These are phyloP conservation scores for Zygosaccharomyces lentus DNA, from an alignment of 805 yeast species.

Conservation along the genomic window DNA sequence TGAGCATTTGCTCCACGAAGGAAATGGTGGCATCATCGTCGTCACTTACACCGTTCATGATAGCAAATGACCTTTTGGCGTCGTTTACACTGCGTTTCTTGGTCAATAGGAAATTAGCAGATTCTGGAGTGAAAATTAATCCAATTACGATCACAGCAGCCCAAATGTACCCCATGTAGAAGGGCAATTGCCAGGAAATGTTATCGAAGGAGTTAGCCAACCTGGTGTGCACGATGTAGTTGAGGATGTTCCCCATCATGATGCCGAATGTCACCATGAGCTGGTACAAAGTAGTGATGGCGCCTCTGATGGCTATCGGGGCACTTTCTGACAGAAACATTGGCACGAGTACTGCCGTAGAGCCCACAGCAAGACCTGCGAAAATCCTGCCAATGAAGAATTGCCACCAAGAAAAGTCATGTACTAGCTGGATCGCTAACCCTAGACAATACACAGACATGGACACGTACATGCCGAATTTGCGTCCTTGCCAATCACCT, in stretches of 20 bases:
- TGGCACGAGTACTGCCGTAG: slow-evolving; percentile 67
- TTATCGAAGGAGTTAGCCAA: slow-evolving; percentile 33
- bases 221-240: slow-evolving; percentile 46
- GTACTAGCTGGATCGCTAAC: slow-evolving; percentile 52
- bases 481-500: slow-evolving; percentile 61
- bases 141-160: slow-evolving; percentile 51
- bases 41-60: slow-evolving; percentile 44
- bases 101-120: slow-evolving; percentile 56
- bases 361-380: slow-evolving; percentile 73
- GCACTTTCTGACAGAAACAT: slow-evolving; percentile 64
- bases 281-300: slow-evolving; percentile 62
- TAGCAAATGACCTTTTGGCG: slow-evolving; percentile 52
- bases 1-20: slow-evolving; percentile 40
- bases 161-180: slow-evolving; percentile 45
- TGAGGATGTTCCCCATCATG: slow-evolving; percentile 59
- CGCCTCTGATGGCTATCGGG: slow-evolving; percentile 63
- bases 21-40: slow-evolving; percentile 46
- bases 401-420: slow-evolving; percentile 54
- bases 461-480: slow-evolving; percentile 50
- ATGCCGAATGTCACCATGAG: slow-evolving; percentile 62
- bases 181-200: slow-evolving; percentile 67
- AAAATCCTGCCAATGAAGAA: slow-evolving; percentile 60
- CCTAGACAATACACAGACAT: slow-evolving; percentile 58
- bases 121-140: slow-evolving; percentile 61
- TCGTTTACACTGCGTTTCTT: slow-evolving; percentile 44